A percentile compares a stretch with the other conserved stretches of the same genome.
phyloP scores from a whole-genome alignment of 2,329 filamentous ascomycete species.

The Neopestalotiopsis sp. region DNA sequence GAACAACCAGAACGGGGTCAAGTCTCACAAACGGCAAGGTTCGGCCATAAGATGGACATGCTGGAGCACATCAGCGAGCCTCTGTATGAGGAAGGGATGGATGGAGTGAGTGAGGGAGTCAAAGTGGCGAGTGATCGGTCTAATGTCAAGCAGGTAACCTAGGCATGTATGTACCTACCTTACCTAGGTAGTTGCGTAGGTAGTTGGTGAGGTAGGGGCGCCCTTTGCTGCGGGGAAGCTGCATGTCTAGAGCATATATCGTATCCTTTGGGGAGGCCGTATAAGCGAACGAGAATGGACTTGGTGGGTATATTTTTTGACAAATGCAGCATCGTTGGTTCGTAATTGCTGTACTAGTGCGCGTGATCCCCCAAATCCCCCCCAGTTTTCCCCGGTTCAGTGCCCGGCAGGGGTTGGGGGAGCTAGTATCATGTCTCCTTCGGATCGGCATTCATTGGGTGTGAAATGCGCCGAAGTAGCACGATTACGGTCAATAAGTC shows the following conservation, averaged over 20 bases:
- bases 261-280: no score
- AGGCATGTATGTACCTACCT: no score
- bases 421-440: no score
- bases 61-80: not conserved
- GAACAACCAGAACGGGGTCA: not conserved
- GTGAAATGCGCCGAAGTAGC: no score
- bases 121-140: not conserved
- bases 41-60: not conserved
- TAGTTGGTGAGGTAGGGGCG: no score
- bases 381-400: no score
- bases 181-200: no score
- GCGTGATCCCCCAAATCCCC: not conserved
- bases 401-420: no score
- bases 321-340: not conserved
- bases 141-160: no score
- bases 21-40: not conserved
- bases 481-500: no score
- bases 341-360: not conserved
- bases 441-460: no score
- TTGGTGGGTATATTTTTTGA: not conserved
- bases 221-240: conserved; percentile 2
- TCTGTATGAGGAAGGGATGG: not conserved
- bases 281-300: no score
- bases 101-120: not conserved
- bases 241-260: not conserved